A percentile compares a stretch with the other conserved stretches of the same genome.
Conservation (phyloP, 1,139 yeast species). For the Blastobotrys petasosporus region DNA sequence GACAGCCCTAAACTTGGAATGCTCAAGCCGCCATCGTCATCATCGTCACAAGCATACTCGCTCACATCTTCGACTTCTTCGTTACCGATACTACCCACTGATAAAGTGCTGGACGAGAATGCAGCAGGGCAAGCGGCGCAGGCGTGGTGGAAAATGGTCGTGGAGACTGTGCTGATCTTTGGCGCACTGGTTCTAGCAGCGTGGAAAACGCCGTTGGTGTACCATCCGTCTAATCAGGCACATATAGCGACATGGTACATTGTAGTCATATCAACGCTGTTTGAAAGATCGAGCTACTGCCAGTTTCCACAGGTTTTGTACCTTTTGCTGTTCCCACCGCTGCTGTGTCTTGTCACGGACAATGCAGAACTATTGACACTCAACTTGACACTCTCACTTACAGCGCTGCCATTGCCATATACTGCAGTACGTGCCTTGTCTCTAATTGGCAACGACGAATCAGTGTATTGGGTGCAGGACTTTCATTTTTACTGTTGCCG, state of each 20-base stretch:
- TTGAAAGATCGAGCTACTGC: background rate
- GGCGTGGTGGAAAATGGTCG: background rate
- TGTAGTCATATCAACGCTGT: background rate
- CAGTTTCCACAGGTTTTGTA: conserved; percentile 9
- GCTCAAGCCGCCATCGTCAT: no score
- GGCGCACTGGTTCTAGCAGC: background rate
- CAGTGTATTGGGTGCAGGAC: conserved; percentile 15
- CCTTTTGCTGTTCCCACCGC: conserved; percentile 8
- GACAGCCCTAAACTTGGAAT: no score
- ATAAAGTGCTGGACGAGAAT: no score
- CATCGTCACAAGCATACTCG: no score
- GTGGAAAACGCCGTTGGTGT: conserved; percentile 1
- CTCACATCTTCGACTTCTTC: no score
- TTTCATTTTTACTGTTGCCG: conserved; percentile 17
- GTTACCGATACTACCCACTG: no score
- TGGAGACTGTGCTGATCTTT: conserved; percentile 2
- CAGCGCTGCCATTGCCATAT: conserved; percentile 7
- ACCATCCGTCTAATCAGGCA: background rate
- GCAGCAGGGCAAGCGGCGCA: background rate
- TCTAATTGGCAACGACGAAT: background rate
- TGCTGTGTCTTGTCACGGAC: conserved; percentile 3
- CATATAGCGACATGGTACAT: background rate
- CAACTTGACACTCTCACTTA: conserved; percentile 2
- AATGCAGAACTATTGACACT: conserved; percentile 1
- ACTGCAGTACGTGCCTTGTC: background rate